phyloP scores from a whole-genome alignment of 495 filamentous ascomycete genomes.

The Penicillium pulvis region DNA sequence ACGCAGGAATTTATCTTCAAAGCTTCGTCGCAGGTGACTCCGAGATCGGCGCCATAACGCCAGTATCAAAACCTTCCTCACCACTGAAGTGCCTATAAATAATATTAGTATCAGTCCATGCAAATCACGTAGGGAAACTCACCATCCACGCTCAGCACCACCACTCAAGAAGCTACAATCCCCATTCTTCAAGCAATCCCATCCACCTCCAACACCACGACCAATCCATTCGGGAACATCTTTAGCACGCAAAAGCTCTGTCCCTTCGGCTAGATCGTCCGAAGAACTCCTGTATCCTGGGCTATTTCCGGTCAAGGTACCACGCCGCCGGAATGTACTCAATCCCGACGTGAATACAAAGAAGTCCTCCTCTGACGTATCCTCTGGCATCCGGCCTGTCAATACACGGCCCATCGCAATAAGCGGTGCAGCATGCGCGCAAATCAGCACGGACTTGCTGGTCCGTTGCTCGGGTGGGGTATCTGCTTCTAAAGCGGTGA shows the following conservation, averaged over 20 bases:
- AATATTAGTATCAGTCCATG: slow-evolving; percentile 10
- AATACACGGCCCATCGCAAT: slow-evolving; percentile 82
- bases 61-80: slow-evolving; percentile 67
- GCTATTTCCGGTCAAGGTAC: background rate
- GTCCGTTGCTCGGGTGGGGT: slow-evolving; percentile 25
- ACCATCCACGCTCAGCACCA: slow-evolving; percentile 91
- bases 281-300: background rate
- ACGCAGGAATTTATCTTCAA: slow-evolving; percentile 5
- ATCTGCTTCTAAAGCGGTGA: slow-evolving; percentile 33
- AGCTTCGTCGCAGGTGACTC: slow-evolving; percentile 18
- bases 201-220: slow-evolving; percentile 75
- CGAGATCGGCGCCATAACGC: slow-evolving; percentile 36
- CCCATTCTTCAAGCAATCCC: slow-evolving; percentile 77
- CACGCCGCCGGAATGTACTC: slow-evolving; percentile 56
- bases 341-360: slow-evolving; percentile 82
- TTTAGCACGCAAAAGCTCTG: slow-evolving; percentile 21
- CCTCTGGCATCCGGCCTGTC: slow-evolving; percentile 73
- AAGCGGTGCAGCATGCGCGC: slow-evolving; percentile 86
- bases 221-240: slow-evolving; percentile 58
- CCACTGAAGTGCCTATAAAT: slow-evolving; percentile 68
- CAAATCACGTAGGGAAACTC: slow-evolving; percentile 34
- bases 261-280: slow-evolving; percentile 34
- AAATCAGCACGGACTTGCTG: slow-evolving; percentile 70
- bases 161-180: slow-evolving; percentile 77
- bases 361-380: slow-evolving; percentile 74